Conservation (phyloP, 2,329 filamentous ascomycete species). For the Penicillium sp. region DNA sequence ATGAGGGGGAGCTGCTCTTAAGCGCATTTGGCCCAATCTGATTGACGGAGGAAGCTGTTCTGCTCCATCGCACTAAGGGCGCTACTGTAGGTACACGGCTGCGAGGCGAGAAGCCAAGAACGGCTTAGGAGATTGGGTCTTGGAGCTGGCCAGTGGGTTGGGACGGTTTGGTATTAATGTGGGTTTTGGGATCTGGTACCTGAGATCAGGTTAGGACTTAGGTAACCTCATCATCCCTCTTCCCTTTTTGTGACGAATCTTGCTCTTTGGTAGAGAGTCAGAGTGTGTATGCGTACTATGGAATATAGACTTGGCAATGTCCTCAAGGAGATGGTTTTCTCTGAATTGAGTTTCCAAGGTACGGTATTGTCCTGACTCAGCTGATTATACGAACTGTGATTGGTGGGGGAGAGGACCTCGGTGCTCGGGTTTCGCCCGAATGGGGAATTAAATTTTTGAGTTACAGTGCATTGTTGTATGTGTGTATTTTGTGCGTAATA, state of each 20-base stretch:
- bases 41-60: slow-evolving; percentile 19
- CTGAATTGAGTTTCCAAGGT: not conserved
- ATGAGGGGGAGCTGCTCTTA: slow-evolving; percentile 16
- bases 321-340: not conserved
- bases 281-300: no score
- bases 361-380: slow-evolving; percentile 14
- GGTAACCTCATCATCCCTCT: not conserved
- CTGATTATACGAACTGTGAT: slow-evolving; percentile 3
- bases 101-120: slow-evolving; percentile 23
- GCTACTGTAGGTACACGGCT: slow-evolving; percentile 37
- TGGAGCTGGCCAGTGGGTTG: no score
- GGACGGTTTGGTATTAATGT: not conserved
- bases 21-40: slow-evolving; percentile 14
- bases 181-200: slow-evolving; percentile 5
- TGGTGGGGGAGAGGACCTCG: slow-evolving; percentile 12
- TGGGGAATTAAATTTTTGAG: slow-evolving; percentile 19
- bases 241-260: not conserved
- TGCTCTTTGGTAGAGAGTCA: not conserved
- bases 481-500: no score
- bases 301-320: slow-evolving; percentile 9
- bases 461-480: not conserved
- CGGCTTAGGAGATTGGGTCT: not conserved
- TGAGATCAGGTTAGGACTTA: slow-evolving; percentile 5
- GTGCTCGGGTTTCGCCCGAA: slow-evolving; percentile 11
- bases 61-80: slow-evolving; percentile 13